Base-by-base conservation (phyloP, 1,139 yeast genomes). In the Diutina ranongensis region DNA sequence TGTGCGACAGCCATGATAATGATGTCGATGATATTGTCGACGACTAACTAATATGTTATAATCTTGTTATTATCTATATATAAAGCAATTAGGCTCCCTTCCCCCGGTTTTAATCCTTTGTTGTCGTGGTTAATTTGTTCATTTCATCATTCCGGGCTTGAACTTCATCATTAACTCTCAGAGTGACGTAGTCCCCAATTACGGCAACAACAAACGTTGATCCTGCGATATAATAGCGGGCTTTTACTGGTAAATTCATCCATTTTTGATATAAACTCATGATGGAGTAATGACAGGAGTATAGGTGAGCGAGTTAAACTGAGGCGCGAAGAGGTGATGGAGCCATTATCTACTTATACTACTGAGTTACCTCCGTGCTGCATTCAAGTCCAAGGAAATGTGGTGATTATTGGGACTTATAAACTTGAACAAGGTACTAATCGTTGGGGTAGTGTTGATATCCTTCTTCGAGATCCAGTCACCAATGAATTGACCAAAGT, bases 321-420 rank as follows among this genome's bases (percentile, higher is more conserved):
- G 21, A 35, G 13, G 40, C 21, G 40, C 40, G 40, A 20, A 35
- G 40, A 10, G 20, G 13, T n/a, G 28, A n/a, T n/a, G 9, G 16
- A 20, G 16, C 40, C 40, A 10, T 20, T 35, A 18, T 12, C 22
- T 5, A 38, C 42, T 13, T 38, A 21, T 22, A 22, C 19, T n/a
- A 38, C 42, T 3, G 42, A 38, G 18, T 25, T 38, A n/a, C 97
- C 97, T 0, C 97, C 97, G 1, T 92, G 97, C 57, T 81, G 88
- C 47, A 62, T 89, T 8, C 65, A 80, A 44, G 68, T 77, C 9
- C 78, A 76, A 46, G 86, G 87, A 0, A 50, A 55, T 0, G 57
- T 73, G 15, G 53, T 86, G 2, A 57, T 85, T 20, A 62, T 86
- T 1, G 97, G 97, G 0, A 86, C 96, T 0, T 92, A 92, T 58